phyloP scores from a whole-genome alignment of 129 eudicot species.

The Lactuca sativa region DNA sequence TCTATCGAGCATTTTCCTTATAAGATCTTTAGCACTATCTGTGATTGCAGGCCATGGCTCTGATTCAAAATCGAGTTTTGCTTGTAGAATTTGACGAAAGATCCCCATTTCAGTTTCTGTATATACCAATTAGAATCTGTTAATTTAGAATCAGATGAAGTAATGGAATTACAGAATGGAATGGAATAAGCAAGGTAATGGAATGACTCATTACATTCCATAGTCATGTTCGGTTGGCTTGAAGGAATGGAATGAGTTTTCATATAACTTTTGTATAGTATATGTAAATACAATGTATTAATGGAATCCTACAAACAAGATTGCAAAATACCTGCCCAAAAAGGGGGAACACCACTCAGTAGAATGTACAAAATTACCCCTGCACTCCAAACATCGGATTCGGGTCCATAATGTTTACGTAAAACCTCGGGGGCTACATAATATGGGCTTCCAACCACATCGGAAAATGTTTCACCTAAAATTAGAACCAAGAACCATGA shows the following conservation, averaged over 20 bases:
- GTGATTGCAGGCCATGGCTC: slow-evolving; percentile 94
- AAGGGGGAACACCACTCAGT: slow-evolving; percentile 91
- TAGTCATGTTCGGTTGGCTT: no score
- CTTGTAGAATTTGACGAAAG: slow-evolving; percentile 83
- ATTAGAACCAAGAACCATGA: slow-evolving; percentile 10
- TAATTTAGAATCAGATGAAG: no score
- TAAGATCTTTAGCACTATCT: slow-evolving; percentile 83
- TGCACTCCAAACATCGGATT: slow-evolving; percentile 98
- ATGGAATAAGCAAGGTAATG: no score
- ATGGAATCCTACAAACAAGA: background rate
- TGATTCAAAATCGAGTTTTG: slow-evolving; percentile 77
- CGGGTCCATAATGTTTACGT: slow-evolving; percentile 88
- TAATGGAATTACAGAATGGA: no score
- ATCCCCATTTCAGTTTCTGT: slow-evolving; percentile 94
- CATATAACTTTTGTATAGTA: no score
- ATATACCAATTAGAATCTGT: background rate
- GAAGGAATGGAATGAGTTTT: no score
- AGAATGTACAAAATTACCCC: slow-evolving; percentile 88
- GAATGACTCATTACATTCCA: no score
- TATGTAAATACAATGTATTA: no score
- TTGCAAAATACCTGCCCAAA: slow-evolving; percentile 78
- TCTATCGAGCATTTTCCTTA: slow-evolving; percentile 83
- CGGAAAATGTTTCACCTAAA: slow-evolving; percentile 77
- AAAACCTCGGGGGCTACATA: slow-evolving; percentile 96
- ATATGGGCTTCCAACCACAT: slow-evolving; percentile 94